Conservation (phyloP, 2,329 filamentous ascomycete genomes). For the Xenoacremonium recifei region DNA sequence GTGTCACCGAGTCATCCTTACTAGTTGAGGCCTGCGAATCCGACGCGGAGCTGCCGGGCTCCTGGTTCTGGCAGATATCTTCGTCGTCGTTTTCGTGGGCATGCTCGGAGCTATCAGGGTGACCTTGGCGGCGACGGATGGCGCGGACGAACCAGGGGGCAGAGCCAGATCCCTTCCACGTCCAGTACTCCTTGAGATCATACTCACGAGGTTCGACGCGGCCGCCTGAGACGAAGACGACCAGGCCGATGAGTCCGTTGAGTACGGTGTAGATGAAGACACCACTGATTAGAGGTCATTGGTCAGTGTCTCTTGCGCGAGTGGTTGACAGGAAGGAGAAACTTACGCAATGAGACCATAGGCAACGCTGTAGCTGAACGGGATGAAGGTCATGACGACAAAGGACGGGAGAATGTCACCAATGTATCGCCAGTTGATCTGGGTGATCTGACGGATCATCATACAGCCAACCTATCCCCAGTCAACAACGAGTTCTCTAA, state of each 20-base stretch:
- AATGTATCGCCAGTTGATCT: conserved; percentile 75
- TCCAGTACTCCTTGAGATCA: conserved; percentile 56
- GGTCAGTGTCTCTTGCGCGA: too few species aligned
- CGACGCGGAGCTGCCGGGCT: conserved; percentile 8
- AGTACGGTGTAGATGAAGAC: conserved; percentile 54
- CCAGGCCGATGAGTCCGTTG: conserved; percentile 45
- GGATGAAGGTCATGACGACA: conserved; percentile 72
- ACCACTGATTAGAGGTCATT: conserved; percentile 39
- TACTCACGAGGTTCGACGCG: conserved; percentile 49
- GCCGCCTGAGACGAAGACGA: conserved; percentile 43
- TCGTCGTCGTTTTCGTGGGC: not conserved
- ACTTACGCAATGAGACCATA: conserved; percentile 72
- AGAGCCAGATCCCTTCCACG: conserved; percentile 48
- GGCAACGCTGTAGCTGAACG: conserved; percentile 75
- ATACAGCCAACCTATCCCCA: conserved; percentile 66
- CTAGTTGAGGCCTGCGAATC: conserved; percentile 14
- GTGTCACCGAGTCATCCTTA: conserved; percentile 20
- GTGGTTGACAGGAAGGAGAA: too few species aligned
- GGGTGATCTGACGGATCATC: conserved; percentile 73
- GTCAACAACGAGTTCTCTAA: too few species aligned
- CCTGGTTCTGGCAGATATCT: conserved; percentile 10
- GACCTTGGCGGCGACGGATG: conserved; percentile 18
- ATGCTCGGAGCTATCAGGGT: not conserved
- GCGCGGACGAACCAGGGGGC: conserved; percentile 48
- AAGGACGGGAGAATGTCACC: conserved; percentile 76